phyloP scores from a whole-genome alignment of 2,329 filamentous ascomycete genomes.

The Lasiodiplodia citricola region DNA sequence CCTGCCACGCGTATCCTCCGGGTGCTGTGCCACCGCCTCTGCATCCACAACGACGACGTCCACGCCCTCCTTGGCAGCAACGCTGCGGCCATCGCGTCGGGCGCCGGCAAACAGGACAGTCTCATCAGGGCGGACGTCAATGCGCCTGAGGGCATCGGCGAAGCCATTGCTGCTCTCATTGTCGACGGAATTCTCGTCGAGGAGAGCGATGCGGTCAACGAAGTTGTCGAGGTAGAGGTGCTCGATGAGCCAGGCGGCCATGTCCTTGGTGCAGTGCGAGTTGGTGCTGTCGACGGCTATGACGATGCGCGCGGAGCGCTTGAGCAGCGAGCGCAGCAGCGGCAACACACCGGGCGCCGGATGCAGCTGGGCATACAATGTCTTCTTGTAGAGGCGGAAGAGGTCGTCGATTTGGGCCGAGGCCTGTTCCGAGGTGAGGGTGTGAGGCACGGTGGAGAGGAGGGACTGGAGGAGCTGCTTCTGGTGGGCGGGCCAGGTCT shows the following conservation, averaged over 20 bases:
- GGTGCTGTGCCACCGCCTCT: background rate
- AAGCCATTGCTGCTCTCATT: background rate
- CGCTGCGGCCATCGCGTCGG: background rate
- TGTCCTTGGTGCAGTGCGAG: background rate
- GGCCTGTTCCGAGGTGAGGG: background rate
- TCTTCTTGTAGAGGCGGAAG: constrained; percentile 26
- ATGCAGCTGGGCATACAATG: constrained; percentile 20
- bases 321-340: constrained; percentile 16
- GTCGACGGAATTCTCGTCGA: background rate
- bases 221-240: constrained; percentile 26
- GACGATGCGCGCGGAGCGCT: constrained; percentile 1
- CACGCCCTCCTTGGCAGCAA: constrained; percentile 4
- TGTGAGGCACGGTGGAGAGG: background rate
- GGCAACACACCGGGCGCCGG: constrained; percentile 16
- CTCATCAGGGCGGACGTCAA: constrained; percentile 17
- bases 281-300: background rate
- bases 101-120: constrained; percentile 11
- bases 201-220: constrained; percentile 17
- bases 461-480: constrained; percentile 5
- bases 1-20: constrained; percentile 3
- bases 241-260: constrained; percentile 24
- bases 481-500: constrained; percentile 2
- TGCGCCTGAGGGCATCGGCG: constrained; percentile 7
- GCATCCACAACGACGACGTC: constrained; percentile 11
- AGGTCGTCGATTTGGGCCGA: constrained; percentile 1